Percentiles rank a stretch among this genome's conserved stretches.
Evolutionary conservation across 192 early-diverging fungal genomes (phyloP).

Genomic region (Coemansia furcata): DNA sequence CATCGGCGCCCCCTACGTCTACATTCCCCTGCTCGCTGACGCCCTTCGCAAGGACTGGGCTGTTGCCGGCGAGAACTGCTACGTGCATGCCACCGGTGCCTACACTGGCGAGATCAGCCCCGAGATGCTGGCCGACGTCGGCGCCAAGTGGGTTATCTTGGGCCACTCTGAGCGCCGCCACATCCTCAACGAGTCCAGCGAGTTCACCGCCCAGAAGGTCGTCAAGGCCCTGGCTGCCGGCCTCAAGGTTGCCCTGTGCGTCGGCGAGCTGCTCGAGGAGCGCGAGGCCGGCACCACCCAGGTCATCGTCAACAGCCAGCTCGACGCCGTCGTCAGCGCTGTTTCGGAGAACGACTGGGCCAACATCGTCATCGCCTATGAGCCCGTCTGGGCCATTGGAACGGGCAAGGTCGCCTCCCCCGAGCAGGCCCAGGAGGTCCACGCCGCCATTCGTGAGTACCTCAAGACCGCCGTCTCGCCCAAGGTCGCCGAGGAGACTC

Average conservation of each 20-base stretch:
- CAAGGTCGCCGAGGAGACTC: constrained; percentile 81
- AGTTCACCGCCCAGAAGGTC: constrained; percentile 87
- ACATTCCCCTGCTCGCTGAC: constrained; percentile 78
- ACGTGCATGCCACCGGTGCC: constrained; percentile 81
- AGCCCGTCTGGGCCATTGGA: constrained; percentile 99
- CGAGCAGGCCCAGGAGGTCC: constrained; percentile 96
- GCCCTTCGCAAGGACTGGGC: constrained; percentile 77
- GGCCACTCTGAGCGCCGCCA: constrained; percentile 99
- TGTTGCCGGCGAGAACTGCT: constrained; percentile 97
- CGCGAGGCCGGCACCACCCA: constrained; percentile 86
- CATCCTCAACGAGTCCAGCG: constrained; percentile 84
- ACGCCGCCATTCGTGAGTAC: constrained; percentile 84
- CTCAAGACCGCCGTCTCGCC: constrained; percentile 79
- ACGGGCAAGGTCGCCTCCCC: constrained; percentile 97
- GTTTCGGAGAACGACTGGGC: constrained; percentile 78
- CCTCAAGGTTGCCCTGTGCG: constrained; percentile 91
- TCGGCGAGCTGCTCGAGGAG: constrained; percentile 95
- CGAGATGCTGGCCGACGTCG: constrained; percentile 95
- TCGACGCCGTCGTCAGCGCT: constrained; percentile 76
- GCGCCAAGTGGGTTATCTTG: constrained; percentile 93
- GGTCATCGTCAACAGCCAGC: constrained; percentile 85
- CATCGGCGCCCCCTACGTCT: constrained; percentile 90
- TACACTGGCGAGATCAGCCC: constrained; percentile 96
- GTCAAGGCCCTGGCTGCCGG: constrained; percentile 83
- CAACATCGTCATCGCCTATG: constrained; percentile 96